Percentiles rank a stretch among this genome's conserved stretches.
These are phyloP conservation scores for Chenopodium album DNA, from an alignment of 148 eudicot genomes.

Conservation along the genomic window DNA sequence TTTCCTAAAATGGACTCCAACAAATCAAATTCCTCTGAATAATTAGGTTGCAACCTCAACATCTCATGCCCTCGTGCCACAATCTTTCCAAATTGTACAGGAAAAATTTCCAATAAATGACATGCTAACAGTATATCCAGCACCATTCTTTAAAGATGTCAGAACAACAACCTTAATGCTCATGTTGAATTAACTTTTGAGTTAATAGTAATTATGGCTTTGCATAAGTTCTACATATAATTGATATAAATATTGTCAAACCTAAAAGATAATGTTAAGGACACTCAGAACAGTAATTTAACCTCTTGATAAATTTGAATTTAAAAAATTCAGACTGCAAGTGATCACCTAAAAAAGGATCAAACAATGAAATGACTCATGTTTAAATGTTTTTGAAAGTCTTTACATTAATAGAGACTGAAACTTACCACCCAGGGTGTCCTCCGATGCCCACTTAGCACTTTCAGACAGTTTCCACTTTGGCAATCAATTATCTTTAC, in stretches of 20 bases:
- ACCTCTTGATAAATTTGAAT: no score
- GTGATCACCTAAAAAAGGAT: neutral
- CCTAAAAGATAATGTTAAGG: neutral
- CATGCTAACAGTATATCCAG: neutral
- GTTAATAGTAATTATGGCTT: neutral
- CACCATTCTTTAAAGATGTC: neutral
- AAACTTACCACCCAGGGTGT: conserved; percentile 99
- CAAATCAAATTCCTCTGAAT: neutral
- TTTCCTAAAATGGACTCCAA: neutral
- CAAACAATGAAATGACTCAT: neutral
- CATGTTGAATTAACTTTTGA: neutral
- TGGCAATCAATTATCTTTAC: conserved; percentile 82
- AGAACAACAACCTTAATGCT: neutral
- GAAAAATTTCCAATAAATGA: neutral
- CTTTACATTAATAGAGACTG: neutral
- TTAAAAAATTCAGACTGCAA: neutral
- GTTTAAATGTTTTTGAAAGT: neutral
- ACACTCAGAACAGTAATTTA: no score
- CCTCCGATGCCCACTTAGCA: conserved; percentile 88
- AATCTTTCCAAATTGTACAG: neutral
- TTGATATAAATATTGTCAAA: neutral
- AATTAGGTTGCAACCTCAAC: neutral
- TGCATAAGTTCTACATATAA: neutral
- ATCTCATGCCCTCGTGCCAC: neutral
- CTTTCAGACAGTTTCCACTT: conserved; percentile 84